phyloP scores from a whole-genome alignment of 768 basidiomycete genomes.

The Amanita subjunquillea region DNA sequence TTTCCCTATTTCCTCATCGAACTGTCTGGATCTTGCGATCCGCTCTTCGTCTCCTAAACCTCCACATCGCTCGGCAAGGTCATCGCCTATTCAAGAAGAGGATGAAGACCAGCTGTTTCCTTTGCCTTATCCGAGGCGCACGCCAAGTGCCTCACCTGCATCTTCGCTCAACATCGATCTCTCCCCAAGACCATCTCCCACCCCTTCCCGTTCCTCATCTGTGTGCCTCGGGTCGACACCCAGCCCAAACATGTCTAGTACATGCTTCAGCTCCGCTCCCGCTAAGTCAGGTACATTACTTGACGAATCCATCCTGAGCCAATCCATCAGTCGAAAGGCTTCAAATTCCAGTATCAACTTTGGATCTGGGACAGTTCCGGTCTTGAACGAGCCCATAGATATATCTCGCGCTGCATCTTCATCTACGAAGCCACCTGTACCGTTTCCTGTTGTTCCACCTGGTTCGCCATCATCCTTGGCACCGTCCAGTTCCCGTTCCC shows the following conservation, averaged over 20 bases:
- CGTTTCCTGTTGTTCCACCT: background rate
- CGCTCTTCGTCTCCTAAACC: background rate
- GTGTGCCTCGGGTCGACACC: conserved; percentile 7
- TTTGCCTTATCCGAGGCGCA: conserved; percentile 47
- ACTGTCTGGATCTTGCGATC: background rate
- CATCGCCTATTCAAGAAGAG: conserved; percentile 40
- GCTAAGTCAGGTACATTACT: conserved; percentile 4
- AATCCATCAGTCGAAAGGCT: background rate
- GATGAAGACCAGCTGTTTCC: conserved; percentile 49
- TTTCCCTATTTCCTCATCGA: background rate
- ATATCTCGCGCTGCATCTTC: background rate
- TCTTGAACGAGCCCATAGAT: background rate
- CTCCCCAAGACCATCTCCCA: conserved; percentile 12
- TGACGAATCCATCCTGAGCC: conserved; percentile 6
- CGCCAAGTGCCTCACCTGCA: conserved; percentile 31
- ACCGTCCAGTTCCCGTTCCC: background rate
- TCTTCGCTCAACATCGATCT: conserved; percentile 10
- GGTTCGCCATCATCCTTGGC: background rate
- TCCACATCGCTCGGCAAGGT: conserved; percentile 6
- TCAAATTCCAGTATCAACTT: background rate
- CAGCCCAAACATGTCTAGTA: conserved; percentile 23
- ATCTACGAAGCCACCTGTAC: background rate
- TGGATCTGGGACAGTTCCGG: background rate
- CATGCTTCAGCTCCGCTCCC: conserved; percentile 11
- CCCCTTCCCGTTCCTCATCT: conserved; percentile 7